Evolutionary conservation across 1,139 yeast species (phyloP).

Genomic region (Diutina catenulata): DNA sequence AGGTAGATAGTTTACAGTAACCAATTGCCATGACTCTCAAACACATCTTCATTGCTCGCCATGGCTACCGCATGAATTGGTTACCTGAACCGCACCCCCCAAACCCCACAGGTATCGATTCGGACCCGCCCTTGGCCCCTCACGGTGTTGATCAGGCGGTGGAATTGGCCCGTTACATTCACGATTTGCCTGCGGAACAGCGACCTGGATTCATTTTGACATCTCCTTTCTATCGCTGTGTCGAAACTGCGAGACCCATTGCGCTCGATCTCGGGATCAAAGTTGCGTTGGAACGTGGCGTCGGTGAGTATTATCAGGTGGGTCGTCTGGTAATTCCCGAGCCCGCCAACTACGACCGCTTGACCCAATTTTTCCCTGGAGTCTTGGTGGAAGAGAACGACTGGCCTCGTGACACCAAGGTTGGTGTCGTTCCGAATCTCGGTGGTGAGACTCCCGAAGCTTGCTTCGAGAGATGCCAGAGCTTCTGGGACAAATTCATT

Average conservation of each 20-base stretch:
- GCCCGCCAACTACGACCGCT: conserved; percentile 43
- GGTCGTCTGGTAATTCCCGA: conserved; percentile 40
- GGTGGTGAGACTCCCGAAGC: conserved; percentile 58
- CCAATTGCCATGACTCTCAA: conserved; percentile 37
- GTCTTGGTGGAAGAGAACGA: conserved; percentile 31
- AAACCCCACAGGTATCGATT: conserved; percentile 69
- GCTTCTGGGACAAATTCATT: conserved; percentile 40
- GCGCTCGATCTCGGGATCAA: conserved; percentile 43
- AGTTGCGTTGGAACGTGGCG: conserved; percentile 58
- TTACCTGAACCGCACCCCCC: conserved; percentile 65
- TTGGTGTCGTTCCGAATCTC: conserved; percentile 39
- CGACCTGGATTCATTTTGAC: conserved; percentile 53
- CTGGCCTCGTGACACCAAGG: conserved; percentile 21
- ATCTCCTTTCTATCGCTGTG: conserved; percentile 85
- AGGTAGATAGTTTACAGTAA: too few relatives aligned
- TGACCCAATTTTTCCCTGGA: conserved; percentile 38
- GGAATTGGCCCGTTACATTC: conserved; percentile 48
- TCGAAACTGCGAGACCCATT: conserved; percentile 70
- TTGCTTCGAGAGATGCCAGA: conserved; percentile 41
- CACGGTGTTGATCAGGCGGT: conserved; percentile 76
- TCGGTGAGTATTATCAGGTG: conserved; percentile 61
- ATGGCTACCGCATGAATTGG: conserved; percentile 80
- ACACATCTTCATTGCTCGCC: conserved; percentile 44
- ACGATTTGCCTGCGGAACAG: conserved; percentile 25
- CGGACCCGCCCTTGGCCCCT: conserved; percentile 69